Base-by-base conservation (phyloP, 106 monocot genomes). In the Acorus calamus region DNA sequence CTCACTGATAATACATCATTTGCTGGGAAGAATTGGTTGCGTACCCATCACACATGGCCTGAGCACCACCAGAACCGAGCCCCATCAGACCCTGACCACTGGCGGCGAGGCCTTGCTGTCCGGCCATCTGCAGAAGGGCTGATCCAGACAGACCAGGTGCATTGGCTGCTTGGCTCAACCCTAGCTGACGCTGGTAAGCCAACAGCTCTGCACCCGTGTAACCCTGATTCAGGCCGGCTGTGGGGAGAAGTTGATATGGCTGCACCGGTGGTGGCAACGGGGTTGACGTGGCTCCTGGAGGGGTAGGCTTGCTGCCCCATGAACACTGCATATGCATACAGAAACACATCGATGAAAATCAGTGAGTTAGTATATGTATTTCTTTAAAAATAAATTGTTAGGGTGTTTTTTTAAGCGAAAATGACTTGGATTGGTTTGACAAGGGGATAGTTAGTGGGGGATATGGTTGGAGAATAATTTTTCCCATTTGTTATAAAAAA, bases 271-370 rank as follows among this genome's bases (percentile, higher is more conserved):
- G 84, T 11, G 88, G 88, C 41, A 89, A 61, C 0, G 88, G 88
- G 61, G 81, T 89, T 10, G 84, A 89, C 13, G 66, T 47, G 3
- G 79, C 77, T 3, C 88, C 88, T 5, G 88, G 66, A 44, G 78
- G 84, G 28, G 88, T 84, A 5, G 88, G 84, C 67, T 84, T 89
- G 12, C 63, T 84, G 13, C 88, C 88, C 88, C 88, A 89, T 62
- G 79, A 84, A 52, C 88, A 89, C 88, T 89, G 71, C 44, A 61
- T 56, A 14, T 28, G 28, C 28, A 28, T 28, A 28, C 28, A 28
- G 28, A 28, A 28, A 28, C 28, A 28, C 28, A 1, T 28, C 28
- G 28, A 28, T 28, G 28, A 28, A 28, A 28, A 28, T 0, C 28
- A 28, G 28, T 28, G 28, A 28, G 28, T 28, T 28, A 1, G 28